Evolutionary conservation across 148 eudicot genomes (phyloP).

Genomic region (Drosera capensis): DNA sequence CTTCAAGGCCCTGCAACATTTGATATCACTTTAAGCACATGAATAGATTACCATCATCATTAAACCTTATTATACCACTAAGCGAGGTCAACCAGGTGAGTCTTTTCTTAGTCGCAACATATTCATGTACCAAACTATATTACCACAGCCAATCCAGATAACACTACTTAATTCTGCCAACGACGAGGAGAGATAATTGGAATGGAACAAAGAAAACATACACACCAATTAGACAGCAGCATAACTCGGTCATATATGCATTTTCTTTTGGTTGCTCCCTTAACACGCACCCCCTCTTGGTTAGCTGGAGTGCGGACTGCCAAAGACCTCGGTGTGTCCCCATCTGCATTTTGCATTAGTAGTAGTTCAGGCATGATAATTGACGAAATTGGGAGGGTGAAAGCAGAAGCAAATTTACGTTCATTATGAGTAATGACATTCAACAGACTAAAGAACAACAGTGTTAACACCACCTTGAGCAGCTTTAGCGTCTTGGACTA

Average conservation of each 20-base stretch:
- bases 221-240: conserved; percentile 46
- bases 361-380: background rate
- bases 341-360: no score
- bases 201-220: conserved; percentile 1
- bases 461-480: no score
- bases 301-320: conserved; percentile 56
- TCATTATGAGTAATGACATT: no score
- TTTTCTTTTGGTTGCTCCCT: conserved; percentile 40
- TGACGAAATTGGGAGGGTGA: background rate
- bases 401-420: background rate
- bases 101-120: no score
- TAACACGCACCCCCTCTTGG: conserved; percentile 30
- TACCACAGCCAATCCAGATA: background rate
- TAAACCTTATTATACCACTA: background rate
- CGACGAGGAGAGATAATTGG: background rate
- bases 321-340: conserved; percentile 20
- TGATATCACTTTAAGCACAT: background rate
- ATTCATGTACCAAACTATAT: no score
- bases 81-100: no score
- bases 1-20: conserved; percentile 35
- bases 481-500: no score
- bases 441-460: no score
- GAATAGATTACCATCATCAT: background rate
- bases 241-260: conserved; percentile 27
- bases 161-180: background rate